Base-by-base conservation (phyloP, 2,329 filamentous ascomycete species). In the Botrytis sinoallii region DNA sequence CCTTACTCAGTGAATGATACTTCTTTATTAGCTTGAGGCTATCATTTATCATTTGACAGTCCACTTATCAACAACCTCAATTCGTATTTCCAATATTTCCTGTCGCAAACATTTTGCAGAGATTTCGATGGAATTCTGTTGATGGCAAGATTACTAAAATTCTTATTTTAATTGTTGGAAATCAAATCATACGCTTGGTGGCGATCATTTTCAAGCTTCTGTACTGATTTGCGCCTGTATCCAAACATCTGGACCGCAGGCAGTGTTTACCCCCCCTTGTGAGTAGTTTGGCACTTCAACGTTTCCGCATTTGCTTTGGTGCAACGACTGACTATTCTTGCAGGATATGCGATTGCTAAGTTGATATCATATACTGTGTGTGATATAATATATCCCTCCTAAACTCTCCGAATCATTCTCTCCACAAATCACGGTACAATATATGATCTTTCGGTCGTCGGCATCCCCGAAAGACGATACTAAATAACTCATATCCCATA, bases 401-500 rank as follows among this genome's bases (percentile, higher is more conserved):
- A 42, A 66, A 38, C 16, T 25, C 16, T 5, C 65, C 35, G 65
- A 42, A 42, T 12, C 48, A 1, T 48, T 42, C 48, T 29, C n/a
- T 42, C 66, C 48, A 57, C 48, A 68, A 57, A 68, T 68, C 46
- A 68, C 16, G 22, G 32, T 57, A 68, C 25, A 44, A 32, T 57
- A 68, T 16, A 57, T 42, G 32, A n/a, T 38, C 9, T 16, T 20
- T 42, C n/a, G 48, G 18, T 68, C 48, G 10, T 42, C 35, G 48
- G 48, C 38, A 25, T 68, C 66, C 25, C 35, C 48, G n/a, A 42
- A 25, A 55, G 66, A 42, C 35, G 16, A 57, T 68, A 42, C 18
- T 29, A 32, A 22, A 42, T 68, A 38, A 48, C 44, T 48, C 44
- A 35, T 38, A 25, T 25, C 9, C 40, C n/a, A 10, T 42, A 68